A percentile compares a stretch with the other conserved stretches of the same genome.
Evolutionary conservation across 108 stramenopile species (phyloP).

Genomic region (Fistulifera solaris): DNA sequence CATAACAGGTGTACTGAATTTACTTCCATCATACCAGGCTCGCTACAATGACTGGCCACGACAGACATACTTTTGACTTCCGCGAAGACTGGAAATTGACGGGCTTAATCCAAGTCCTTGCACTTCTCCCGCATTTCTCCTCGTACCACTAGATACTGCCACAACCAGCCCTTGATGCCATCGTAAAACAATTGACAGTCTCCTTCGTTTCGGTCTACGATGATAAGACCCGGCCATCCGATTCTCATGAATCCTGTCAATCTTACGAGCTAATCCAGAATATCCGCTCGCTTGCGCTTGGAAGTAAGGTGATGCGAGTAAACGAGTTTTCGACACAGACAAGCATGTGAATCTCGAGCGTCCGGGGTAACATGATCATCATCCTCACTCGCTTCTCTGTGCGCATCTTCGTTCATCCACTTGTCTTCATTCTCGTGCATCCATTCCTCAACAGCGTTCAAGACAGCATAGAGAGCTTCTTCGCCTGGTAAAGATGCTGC

Average conservation of each 20-base stretch:
- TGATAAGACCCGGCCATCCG: conserved; percentile 75
- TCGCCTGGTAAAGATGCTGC: conserved; percentile 26
- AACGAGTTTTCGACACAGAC: conserved; percentile 52
- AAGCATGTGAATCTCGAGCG: too few relatives aligned
- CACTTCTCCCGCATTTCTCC: conserved; percentile 42
- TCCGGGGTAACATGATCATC: too few relatives aligned
- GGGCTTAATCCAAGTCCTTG: conserved; percentile 15
- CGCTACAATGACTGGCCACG: conserved; percentile 46
- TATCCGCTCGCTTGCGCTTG: conserved; percentile 54
- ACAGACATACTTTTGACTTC: conserved; percentile 68
- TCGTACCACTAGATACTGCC: conserved; percentile 71
- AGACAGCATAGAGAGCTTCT: conserved; percentile 56
- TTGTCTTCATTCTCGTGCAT: conserved; percentile 24
- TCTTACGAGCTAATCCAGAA: conserved; percentile 41
- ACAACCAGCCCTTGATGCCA: conserved; percentile 49
- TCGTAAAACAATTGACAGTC: conserved; percentile 52
- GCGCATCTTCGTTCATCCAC: conserved; percentile 3
- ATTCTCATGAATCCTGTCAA: conserved; percentile 69
- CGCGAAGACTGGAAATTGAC: conserved; percentile 23
- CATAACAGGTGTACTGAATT: too few relatives aligned
- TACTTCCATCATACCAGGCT: too few relatives aligned
- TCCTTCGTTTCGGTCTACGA: conserved; percentile 59
- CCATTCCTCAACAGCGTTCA: conserved; percentile 61
- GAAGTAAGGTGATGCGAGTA: conserved; percentile 85
- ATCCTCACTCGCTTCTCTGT: neutral